Evolutionary conservation across 768 basidiomycete genomes (phyloP).

Genomic region (Lactarius quietus): DNA sequence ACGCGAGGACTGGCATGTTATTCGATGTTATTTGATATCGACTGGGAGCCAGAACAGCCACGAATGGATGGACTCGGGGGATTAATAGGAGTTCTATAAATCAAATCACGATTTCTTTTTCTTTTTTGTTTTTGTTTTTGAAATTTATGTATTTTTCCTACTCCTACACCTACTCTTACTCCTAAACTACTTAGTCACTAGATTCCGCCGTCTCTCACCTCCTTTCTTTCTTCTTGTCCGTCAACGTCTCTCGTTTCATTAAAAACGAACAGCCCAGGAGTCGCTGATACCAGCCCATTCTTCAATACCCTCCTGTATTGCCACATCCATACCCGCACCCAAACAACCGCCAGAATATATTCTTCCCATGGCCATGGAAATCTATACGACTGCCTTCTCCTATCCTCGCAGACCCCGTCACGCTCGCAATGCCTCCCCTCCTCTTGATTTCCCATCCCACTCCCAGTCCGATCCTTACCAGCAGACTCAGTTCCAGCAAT

Average conservation of each 20-base stretch:
- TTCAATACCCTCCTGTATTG: conserved; percentile 26
- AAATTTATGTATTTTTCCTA: conserved; percentile 4
- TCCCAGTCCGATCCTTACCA: conserved; percentile 41
- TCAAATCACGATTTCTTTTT: conserved; percentile 2
- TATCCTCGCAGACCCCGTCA: conserved; percentile 80
- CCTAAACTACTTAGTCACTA: conserved; percentile 22
- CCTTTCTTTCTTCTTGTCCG: conserved; percentile 22
- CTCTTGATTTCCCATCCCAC: conserved; percentile 56
- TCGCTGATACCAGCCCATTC: conserved; percentile 25
- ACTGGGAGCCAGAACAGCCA: conserved; percentile 47
- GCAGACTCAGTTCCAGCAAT: conserved; percentile 37
- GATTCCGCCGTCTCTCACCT: conserved; percentile 17
- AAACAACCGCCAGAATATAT: conserved; percentile 29
- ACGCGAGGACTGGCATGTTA: conserved; percentile 51
- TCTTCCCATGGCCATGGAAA: conserved; percentile 83
- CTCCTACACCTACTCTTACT: conserved; percentile 4
- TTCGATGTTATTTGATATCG: conserved; percentile 61
- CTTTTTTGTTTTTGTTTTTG: neutral
- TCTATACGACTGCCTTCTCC: conserved; percentile 93
- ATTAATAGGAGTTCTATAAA: conserved; percentile 14
- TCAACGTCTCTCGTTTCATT: conserved; percentile 21
- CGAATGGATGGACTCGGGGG: conserved; percentile 40
- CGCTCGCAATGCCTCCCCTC: conserved; percentile 57
- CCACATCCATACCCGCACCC: conserved; percentile 29
- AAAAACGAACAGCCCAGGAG: conserved; percentile 21